Evolutionary conservation across 75 land plant genomes (phyloP).

Genomic region (Sequoia sempervirens): DNA sequence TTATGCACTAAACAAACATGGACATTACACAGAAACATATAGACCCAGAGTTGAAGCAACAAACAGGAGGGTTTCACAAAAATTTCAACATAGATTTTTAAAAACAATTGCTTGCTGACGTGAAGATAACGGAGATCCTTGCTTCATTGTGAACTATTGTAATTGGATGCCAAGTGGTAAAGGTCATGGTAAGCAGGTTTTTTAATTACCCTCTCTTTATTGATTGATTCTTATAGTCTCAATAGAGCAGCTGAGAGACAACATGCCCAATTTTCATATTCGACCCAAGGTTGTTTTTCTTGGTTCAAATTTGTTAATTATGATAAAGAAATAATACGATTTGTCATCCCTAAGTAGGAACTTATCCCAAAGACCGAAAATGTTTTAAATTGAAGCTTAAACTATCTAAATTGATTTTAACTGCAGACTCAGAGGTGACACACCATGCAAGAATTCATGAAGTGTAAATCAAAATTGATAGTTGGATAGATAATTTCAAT

Average conservation of each 20-base stretch:
- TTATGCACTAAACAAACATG: too few relatives aligned
- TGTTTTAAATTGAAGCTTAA: not conserved
- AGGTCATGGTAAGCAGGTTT: not conserved
- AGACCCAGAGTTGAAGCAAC: too few relatives aligned
- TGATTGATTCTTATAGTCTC: not conserved
- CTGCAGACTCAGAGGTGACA: too few relatives aligned
- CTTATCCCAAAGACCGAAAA: not conserved
- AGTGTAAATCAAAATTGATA: not conserved
- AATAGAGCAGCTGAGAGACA: not conserved
- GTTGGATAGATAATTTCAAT: not conserved
- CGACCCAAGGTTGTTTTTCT: too few relatives aligned
- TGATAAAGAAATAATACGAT: too few relatives aligned
- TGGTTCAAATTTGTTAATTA: too few relatives aligned
- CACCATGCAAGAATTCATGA: not conserved
- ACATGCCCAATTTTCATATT: not conserved
- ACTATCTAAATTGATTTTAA: not conserved
- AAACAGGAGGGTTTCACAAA: too few relatives aligned
- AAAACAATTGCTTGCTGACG: too few relatives aligned
- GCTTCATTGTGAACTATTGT: not conserved
- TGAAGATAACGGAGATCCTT: not conserved
- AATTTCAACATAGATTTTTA: too few relatives aligned
- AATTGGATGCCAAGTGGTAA: not conserved
- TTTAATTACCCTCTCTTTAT: not conserved
- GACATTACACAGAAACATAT: too few relatives aligned
- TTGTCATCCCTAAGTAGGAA: not conserved